Evolutionary conservation across 2,329 filamentous ascomycete genomes (phyloP).

Genomic region (Cercospora nicotianae): DNA sequence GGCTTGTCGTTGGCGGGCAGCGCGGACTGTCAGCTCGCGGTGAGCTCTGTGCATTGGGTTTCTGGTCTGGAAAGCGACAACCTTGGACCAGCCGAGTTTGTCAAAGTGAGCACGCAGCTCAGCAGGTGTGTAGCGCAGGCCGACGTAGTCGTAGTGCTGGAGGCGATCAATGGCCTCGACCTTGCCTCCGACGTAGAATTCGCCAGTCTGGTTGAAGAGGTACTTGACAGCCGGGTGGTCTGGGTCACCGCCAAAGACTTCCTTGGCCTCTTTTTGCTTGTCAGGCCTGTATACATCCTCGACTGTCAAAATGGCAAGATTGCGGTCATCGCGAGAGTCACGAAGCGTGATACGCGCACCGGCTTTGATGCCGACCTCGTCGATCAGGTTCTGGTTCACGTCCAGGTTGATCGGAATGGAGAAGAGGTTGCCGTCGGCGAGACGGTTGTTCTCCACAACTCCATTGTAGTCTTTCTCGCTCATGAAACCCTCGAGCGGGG

Average conservation of each 20-base stretch:
- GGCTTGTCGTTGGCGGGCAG: slow-evolving; percentile 90
- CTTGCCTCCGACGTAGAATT: slow-evolving; percentile 95
- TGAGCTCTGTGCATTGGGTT: slow-evolving; percentile 99
- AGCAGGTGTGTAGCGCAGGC: slow-evolving; percentile 89
- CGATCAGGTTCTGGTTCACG: slow-evolving; percentile 71
- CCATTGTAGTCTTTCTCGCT: slow-evolving; percentile 95
- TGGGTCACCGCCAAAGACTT: slow-evolving; percentile 90
- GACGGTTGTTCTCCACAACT: slow-evolving; percentile 84
- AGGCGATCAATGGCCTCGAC: slow-evolving; percentile 91
- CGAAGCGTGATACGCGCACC: slow-evolving; percentile 83
- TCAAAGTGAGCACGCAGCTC: slow-evolving; percentile 96
- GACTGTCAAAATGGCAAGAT: slow-evolving; percentile 91
- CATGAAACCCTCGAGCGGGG: slow-evolving; percentile 97
- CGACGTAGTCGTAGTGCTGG: slow-evolving; percentile 99
- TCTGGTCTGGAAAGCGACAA: slow-evolving; percentile 97
- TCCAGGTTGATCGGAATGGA: slow-evolving; percentile 97
- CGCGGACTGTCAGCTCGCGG: slow-evolving; percentile 94
- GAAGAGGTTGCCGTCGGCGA: slow-evolving; percentile 87
- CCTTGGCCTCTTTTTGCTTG: slow-evolving; percentile 87
- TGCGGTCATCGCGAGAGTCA: slow-evolving; percentile 94
- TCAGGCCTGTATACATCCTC: slow-evolving; percentile 94
- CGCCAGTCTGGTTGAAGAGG: slow-evolving; percentile 75
- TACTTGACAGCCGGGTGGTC: slow-evolving; percentile 88
- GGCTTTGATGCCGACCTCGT: slow-evolving; percentile 72
- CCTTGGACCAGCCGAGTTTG: slow-evolving; percentile 97